Percentiles rank a stretch among this genome's conserved stretches.
phyloP scores from a whole-genome alignment of 2,329 filamentous ascomycete species.

The Fusarium sororula region DNA sequence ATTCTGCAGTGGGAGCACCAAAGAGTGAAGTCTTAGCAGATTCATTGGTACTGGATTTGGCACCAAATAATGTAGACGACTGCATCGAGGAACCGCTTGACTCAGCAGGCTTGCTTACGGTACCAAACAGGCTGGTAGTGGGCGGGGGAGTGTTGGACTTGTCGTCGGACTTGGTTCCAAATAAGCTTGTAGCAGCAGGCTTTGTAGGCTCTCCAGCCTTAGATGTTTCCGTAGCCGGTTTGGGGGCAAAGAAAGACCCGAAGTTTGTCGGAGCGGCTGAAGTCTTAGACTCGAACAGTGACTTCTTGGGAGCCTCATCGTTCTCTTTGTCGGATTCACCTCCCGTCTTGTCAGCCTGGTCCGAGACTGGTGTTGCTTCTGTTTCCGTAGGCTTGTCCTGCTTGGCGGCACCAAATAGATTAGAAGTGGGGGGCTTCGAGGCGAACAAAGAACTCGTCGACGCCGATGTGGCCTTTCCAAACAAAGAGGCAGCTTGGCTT shows the following conservation, averaged over 20 bases:
- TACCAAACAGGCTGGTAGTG: constrained; percentile 51
- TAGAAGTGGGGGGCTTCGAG: constrained; percentile 49
- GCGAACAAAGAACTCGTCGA: constrained; percentile 49
- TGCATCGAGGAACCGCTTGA: constrained; percentile 41
- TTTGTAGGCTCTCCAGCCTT: constrained; percentile 44
- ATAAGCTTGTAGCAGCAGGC: constrained; percentile 44
- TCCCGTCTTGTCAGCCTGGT: constrained; percentile 47
- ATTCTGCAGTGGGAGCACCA: constrained; percentile 34
- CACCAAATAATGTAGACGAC: constrained; percentile 48
- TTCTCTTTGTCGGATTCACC: constrained; percentile 58
- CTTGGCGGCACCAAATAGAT: constrained; percentile 50
- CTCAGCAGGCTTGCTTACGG: constrained; percentile 46
- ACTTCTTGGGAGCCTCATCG: constrained; percentile 49
- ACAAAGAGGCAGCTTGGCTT: constrained; percentile 45
- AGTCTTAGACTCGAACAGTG: constrained; percentile 45
- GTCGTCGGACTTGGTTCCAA: constrained; percentile 49
- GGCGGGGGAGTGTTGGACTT: constrained; percentile 39
- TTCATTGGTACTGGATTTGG: constrained; percentile 40
- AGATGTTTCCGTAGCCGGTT: constrained; percentile 44
- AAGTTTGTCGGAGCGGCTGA: constrained; percentile 43
- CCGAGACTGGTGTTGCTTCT: constrained; percentile 36
- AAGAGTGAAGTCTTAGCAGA: constrained; percentile 46
- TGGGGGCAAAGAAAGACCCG: constrained; percentile 46
- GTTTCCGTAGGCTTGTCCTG: constrained; percentile 43
- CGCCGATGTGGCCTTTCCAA: constrained; percentile 44